Base-by-base conservation (phyloP, 2,329 filamentous ascomycete genomes). In the Myrmaecium sp. region DNA sequence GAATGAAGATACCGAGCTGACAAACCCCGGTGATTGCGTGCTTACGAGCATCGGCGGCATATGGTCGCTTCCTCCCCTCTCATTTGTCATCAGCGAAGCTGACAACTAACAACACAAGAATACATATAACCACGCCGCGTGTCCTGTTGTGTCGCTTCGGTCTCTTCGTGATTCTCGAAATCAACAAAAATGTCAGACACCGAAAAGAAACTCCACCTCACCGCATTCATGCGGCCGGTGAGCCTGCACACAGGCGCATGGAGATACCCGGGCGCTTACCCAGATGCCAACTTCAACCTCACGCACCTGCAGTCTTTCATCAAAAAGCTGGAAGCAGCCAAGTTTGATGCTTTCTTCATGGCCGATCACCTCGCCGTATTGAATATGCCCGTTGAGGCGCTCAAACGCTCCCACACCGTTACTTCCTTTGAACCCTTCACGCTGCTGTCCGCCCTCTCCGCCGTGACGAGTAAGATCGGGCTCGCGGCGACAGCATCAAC, bases 271-370 rank as follows among this genome's bases (percentile, higher is more conserved):
- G 60, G 59, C 3, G 47, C 64, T 1, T 64, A 62, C 29, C 51
- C 64, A 1, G 64, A 69, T 29, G 64, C 64, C 28, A 69, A 69
- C 46, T 68, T 69, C 55, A 66, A 66, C 34, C 52, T 68, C 9
- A 43, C 47, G 12, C 62, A 69, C 34, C 45, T 69, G 4, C 60
- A 58, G 24, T 51, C 53, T 0, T 69, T 69, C 35, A 64, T 64
- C 23, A 55, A 64, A 36, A 64, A 59, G 31, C 52, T 66, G 1
- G 62, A 66, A 36, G 52, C 49, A 5, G 62, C 61, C 33, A 66
- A 66, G 29, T 66, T 66, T 34, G 62, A 66, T 34, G 61, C 62
- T 19, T 65, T 66, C 43, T 66, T 66, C 47, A 64, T 66, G 60
- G 62, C 62, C 0, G 62, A 66, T 33, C 60, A 65, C 33, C 47